Base-by-base conservation (phyloP, 2,329 filamentous ascomycete species). In the Colletotrichum echinochloae region DNA sequence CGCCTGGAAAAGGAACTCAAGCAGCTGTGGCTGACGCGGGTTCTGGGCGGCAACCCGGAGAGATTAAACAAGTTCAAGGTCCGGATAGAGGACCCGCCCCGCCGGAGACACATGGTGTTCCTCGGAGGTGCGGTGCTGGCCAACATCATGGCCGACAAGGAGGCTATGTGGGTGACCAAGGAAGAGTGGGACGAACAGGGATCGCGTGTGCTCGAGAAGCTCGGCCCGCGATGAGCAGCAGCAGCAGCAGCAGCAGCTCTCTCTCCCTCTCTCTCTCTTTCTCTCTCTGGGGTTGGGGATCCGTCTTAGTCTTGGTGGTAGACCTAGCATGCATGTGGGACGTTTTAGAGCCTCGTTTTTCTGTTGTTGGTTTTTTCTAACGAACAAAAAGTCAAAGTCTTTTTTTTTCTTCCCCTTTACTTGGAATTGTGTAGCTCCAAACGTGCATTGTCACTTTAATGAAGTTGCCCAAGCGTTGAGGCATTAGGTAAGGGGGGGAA, bases 31-130 rank as follows among this genome's bases (percentile, higher is more conserved):
- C 89, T 99, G 74, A 98, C 95, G 65, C 91, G 92, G 74, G 94
- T 98, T 52, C 85, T 99, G 75, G 89, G 91, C 70, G 95, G 95
- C 70, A 94, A 99, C 82, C 95, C 96, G 0, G 95, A 98, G 83
- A 90, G 96, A 75, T 83, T 99, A 78, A 94, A 90, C 90, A 99
- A 98, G 90, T 99, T 99, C 89, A 99, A 98, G 89, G 95, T 99
- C 75, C 90, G 96, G 81, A 98, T 99, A 86, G 96, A 99, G 82
- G 96, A 99, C 81, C 96, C 96, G 61, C 96, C 96, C 41, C 89
- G 96, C 83, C 90, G 96, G 84, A 89, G 95, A 82, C 96, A 99
- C 86, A 98, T 99, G 95, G 96, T 99, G n/a, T 98, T 99, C 88
- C 84, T 99, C 66, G 96, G 96, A 69, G 96, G 96, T 76, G 96